Percentiles rank a stretch among this genome's conserved stretches.
Conservation (phyloP, 2,329 filamentous ascomycete species). For the Ceratocystis variospora region DNA sequence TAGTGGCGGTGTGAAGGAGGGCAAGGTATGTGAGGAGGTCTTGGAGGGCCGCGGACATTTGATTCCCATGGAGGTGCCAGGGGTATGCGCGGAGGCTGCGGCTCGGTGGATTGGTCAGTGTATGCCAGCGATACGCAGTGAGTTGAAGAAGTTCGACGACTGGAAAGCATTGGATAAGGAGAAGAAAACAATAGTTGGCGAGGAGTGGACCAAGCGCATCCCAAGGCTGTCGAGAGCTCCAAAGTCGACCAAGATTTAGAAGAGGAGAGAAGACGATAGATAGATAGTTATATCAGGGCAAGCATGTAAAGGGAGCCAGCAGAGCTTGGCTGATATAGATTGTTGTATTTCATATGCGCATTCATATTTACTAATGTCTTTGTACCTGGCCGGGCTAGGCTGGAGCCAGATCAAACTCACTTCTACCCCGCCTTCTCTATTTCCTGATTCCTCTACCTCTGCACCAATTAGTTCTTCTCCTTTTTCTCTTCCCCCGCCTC, state of each 20-base stretch:
- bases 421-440: no score
- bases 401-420: no score
- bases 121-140: conserved; percentile 40
- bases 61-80: conserved; percentile 67
- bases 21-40: conserved; percentile 51
- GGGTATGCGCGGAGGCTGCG: conserved; percentile 47
- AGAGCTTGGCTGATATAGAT: not conserved
- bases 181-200: conserved; percentile 43
- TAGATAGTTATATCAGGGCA: not conserved
- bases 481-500: conserved; percentile 24
- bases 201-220: conserved; percentile 18
- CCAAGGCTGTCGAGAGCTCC: conserved; percentile 9
- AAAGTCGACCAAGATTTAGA: conserved; percentile 10
- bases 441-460: no score
- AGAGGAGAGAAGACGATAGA: not conserved
- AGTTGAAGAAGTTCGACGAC: conserved; percentile 42
- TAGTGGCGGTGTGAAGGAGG: conserved; percentile 48
- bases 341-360: not conserved
- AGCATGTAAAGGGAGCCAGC: not conserved
- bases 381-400: no score
- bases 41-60: conserved; percentile 60
- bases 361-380: not conserved
- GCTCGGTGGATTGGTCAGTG: conserved; percentile 45
- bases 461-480: not conserved
- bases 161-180: conserved; percentile 37